These are phyloP conservation scores for Periconia macrospinosa DNA, from an alignment of 2,329 filamentous ascomycete species.

Conservation along the genomic window DNA sequence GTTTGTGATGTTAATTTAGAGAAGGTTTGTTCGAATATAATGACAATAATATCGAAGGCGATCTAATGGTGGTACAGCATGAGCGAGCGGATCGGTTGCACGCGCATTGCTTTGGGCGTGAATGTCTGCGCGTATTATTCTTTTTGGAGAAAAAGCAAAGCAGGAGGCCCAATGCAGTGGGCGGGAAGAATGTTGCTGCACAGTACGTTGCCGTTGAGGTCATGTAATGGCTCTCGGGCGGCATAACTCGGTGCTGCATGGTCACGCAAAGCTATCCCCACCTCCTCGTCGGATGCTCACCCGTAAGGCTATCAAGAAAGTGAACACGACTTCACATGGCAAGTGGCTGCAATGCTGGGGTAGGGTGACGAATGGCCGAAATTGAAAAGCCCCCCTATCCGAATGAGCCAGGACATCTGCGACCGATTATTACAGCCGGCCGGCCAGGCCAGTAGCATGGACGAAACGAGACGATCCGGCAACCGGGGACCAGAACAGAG, in stretches of 20 bases:
- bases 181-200: slow-evolving; percentile 21
- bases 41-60: slow-evolving; percentile 32
- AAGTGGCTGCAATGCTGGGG: slow-evolving; percentile 12
- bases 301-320: slow-evolving; percentile 18
- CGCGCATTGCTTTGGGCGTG: slow-evolving; percentile 25
- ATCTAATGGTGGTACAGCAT: slow-evolving; percentile 37
- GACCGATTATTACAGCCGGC: slow-evolving; percentile 8
- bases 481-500: slow-evolving; percentile 26
- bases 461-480: slow-evolving; percentile 22
- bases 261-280: slow-evolving; percentile 30
- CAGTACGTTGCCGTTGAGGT: slow-evolving; percentile 17
- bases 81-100: slow-evolving; percentile 29
- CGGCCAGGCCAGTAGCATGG: slow-evolving; percentile 17
- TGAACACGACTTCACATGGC: slow-evolving; percentile 18
- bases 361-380: slow-evolving; percentile 14
- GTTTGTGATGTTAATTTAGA: slow-evolving; percentile 23
- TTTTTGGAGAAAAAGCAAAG: slow-evolving; percentile 13
- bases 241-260: slow-evolving; percentile 28
- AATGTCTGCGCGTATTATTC: slow-evolving; percentile 22
- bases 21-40: slow-evolving; percentile 27
- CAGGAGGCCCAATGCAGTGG: slow-evolving; percentile 17
- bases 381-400: slow-evolving; percentile 11
- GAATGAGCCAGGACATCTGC: slow-evolving; percentile 17
- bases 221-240: slow-evolving; percentile 22
- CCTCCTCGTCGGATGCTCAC: slow-evolving; percentile 19